A percentile compares a stretch with the other conserved stretches of the same genome.
These are phyloP conservation scores for Lumnitzera racemosa DNA, from an alignment of 345 rosid genomes.

Conservation along the genomic window DNA sequence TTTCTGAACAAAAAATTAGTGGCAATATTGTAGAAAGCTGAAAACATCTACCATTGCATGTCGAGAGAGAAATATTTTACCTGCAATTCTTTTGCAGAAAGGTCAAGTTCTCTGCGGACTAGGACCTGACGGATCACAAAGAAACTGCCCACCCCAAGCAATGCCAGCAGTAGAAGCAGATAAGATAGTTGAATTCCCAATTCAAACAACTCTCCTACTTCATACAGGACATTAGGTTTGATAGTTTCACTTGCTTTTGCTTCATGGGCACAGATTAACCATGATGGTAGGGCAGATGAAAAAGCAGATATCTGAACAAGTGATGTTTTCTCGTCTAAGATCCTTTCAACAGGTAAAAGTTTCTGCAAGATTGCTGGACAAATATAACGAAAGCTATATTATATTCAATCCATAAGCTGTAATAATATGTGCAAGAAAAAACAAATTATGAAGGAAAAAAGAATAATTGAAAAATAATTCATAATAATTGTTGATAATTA, in stretches of 20 bases:
- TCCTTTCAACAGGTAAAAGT: constrained; percentile 21
- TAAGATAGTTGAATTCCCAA: constrained; percentile 89
- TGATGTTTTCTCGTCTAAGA: constrained; percentile 30
- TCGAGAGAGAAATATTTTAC: constrained; percentile 17
- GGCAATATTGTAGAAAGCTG: not conserved
- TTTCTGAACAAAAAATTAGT: too few relatives aligned
- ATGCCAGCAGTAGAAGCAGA: constrained; percentile 61
- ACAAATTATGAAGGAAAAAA: too few relatives aligned
- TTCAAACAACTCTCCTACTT: constrained; percentile 76
- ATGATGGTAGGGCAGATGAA: constrained; percentile 41
- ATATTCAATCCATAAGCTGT: too few relatives aligned
- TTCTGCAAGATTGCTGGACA: constrained; percentile 35
- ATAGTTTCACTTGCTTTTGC: constrained; percentile 54
- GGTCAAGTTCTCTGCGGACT: constrained; percentile 95
- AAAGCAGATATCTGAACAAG: constrained; percentile 26
- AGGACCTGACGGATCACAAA: constrained; percentile 93
- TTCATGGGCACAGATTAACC: constrained; percentile 42
- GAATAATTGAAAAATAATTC: too few relatives aligned
- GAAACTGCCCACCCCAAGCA: constrained; percentile 85
- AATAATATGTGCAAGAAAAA: too few relatives aligned
- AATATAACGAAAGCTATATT: too few relatives aligned
- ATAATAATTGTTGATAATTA: too few relatives aligned
- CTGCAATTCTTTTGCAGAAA: constrained; percentile 94
- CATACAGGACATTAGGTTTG: constrained; percentile 41
- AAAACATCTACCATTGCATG: not conserved